Evolutionary conservation across 2,329 filamentous ascomycete genomes (phyloP), one percentile per base, ranked within the genome.

Genomic region (Exophiala sp.): DNA sequence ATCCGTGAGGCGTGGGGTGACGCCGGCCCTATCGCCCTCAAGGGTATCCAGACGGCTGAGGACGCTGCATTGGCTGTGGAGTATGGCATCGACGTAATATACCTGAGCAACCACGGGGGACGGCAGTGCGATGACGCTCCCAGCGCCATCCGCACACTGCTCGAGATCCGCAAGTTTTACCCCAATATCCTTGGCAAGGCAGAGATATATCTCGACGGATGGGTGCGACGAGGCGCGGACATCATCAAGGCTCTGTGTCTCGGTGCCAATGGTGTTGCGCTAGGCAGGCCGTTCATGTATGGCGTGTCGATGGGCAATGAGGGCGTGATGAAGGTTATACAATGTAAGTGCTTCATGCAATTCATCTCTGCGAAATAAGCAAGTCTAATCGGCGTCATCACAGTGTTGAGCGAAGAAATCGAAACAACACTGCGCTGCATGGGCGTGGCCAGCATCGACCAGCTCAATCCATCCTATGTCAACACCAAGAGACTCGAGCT

Each of bases 21-120:
- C 68, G 79, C 7, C n/a, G 69, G 80, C 8, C 79, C 79, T 0
- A 71, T 84, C 12, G 74, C 80, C 38, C 56, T 83, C 29, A 83
- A 83, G 64, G 81, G 80, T 0, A 73, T 83, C 2, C 79, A 81
- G 70, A 76, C 71, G 9, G 78, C 78, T 0, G 78, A 78, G 35
- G 80, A 84, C 62, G 80, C 80, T 0, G 71, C 71, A 11, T 61
- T 74, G 33, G 81, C 81, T 0, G 72, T 76, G 52, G 66, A 76
- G 36, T 67, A 73, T 50, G 78, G 78, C 0, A 68, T 78, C 33
- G 75, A 81, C 57, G 80, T 78, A 1, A 78, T 84, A 42, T 65
- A 82, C 52, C 58, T 84, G 29, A 80, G 76, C 59, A 84, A 84
- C 57, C 81, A 84, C 54, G 81, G 81, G 11, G 41, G 81, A 2